A percentile compares a stretch with the other conserved stretches of the same genome.
phyloP scores from a whole-genome alignment of 192 early-diverging fungal species.

The Pilaira anomala region DNA sequence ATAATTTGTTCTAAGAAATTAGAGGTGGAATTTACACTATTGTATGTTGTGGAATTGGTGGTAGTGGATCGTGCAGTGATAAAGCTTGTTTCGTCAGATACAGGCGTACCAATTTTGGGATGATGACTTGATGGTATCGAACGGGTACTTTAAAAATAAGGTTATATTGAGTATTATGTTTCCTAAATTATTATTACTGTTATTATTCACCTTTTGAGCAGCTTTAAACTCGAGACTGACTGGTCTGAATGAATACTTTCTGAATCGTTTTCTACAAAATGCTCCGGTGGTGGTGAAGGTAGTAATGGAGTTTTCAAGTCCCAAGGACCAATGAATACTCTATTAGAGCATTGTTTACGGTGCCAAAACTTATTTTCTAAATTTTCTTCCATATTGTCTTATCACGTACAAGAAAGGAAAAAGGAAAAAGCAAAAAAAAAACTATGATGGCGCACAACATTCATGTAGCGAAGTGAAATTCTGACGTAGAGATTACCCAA shows the following conservation, averaged over 20 bases:
- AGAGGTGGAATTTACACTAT: not conserved
- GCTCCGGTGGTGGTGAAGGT: not conserved
- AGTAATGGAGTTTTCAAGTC: not conserved
- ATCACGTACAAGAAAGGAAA: slow-evolving; percentile 2
- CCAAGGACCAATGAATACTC: slow-evolving; percentile 27
- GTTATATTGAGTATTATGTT: not conserved
- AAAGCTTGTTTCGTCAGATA: slow-evolving; percentile 3
- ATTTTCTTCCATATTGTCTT: not conserved
- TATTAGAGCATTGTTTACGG: slow-evolving; percentile 7
- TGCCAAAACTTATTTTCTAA: not conserved
- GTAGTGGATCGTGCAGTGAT: not conserved
- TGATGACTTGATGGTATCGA: not conserved
- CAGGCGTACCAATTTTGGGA: not conserved
- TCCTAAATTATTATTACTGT: not conserved
- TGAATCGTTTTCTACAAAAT: not conserved
- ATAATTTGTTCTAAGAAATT: not conserved
- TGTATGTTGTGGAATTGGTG: not conserved
- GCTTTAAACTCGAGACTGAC: not conserved
- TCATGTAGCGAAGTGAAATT: too few relatives aligned
- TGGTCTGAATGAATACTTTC: not conserved
- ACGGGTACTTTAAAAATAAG: too few relatives aligned
- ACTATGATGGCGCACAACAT: too few relatives aligned
- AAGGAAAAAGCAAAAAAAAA: not conserved
- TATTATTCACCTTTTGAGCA: not conserved
- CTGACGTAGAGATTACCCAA: too few relatives aligned